phyloP scores from a whole-genome alignment of 2,329 filamentous ascomycete genomes.

The Ophiostoma sp. region DNA sequence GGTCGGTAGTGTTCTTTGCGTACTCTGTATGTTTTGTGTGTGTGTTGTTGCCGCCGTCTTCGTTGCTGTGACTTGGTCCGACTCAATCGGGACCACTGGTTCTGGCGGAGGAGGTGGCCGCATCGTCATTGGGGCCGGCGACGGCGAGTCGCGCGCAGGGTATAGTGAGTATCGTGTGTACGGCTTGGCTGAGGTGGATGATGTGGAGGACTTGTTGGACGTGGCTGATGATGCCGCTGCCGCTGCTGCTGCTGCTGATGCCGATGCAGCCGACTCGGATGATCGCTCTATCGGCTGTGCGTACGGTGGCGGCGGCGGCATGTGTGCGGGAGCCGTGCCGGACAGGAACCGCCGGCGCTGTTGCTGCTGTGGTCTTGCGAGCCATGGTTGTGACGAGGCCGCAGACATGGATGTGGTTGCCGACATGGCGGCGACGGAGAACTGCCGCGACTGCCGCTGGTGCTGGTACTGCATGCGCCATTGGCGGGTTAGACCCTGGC shows the following conservation, averaged over 20 bases:
- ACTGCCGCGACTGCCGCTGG: conserved; percentile 29
- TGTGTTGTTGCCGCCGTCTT: not conserved
- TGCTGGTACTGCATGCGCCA: conserved; percentile 36
- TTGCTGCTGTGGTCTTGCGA: conserved; percentile 33
- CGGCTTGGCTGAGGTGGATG: conserved; percentile 24
- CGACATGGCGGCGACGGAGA: conserved; percentile 25
- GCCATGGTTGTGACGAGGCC: conserved; percentile 30
- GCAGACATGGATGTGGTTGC: conserved; percentile 30
- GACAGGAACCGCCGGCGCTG: conserved; percentile 38
- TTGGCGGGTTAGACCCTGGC: conserved; percentile 39
- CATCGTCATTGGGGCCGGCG: conserved; percentile 19
- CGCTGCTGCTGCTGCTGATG: conserved; percentile 8
- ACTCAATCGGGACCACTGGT: conserved; percentile 19
- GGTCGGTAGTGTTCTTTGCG: not conserved
- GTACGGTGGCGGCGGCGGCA: conserved; percentile 30
- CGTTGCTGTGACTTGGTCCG: conserved; percentile 27
- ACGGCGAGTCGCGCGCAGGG: not conserved
- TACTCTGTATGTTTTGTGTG: not conserved
- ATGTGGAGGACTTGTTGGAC: not conserved
- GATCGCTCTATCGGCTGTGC: conserved; percentile 12
- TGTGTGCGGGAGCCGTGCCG: conserved; percentile 44
- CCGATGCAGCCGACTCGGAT: not conserved
- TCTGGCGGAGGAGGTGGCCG: conserved; percentile 23
- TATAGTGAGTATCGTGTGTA: conserved; percentile 26
- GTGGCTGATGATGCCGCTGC: not conserved